Conservation (phyloP, 148 eudicot genomes). For the Rheum nobile region DNA sequence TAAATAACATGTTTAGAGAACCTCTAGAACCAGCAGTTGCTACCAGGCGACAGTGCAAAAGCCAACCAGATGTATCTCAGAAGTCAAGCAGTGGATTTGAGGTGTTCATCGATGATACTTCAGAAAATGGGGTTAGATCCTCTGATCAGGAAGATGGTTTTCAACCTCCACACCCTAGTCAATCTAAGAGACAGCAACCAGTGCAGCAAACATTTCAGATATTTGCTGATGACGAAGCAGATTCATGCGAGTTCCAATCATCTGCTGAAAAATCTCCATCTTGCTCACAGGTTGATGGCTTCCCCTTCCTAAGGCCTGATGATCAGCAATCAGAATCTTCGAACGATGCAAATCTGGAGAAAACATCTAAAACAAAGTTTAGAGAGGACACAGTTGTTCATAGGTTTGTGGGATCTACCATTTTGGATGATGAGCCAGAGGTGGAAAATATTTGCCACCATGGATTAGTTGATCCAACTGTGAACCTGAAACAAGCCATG, state of each 20-base stretch:
- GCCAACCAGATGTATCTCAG: constrained; percentile 28
- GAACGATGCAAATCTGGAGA: constrained; percentile 24
- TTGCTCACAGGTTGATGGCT: constrained; percentile 20
- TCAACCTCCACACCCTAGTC: not conserved
- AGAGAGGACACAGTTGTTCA: constrained; percentile 81
- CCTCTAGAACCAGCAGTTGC: constrained; percentile 58
- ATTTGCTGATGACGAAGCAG: constrained; percentile 53
- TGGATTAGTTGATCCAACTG: constrained; percentile 89
- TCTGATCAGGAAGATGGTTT: constrained; percentile 14
- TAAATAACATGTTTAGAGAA: constrained; percentile 82
- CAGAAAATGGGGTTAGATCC: constrained; percentile 22
- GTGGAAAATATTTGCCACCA: constrained; percentile 96
- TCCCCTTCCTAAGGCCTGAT: constrained; percentile 47
- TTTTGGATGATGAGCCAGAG: constrained; percentile 57
- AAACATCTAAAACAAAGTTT: constrained; percentile 21
- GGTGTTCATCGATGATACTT: constrained; percentile 53
- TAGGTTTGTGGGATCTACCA: constrained; percentile 84
- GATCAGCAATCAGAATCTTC: constrained; percentile 41
- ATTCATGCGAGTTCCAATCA: constrained; percentile 20
- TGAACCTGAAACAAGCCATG: constrained; percentile 90
- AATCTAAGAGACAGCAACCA: constrained; percentile 15
- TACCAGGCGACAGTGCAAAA: constrained; percentile 25
- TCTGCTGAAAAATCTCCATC: constrained; percentile 23
- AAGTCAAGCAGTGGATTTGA: constrained; percentile 32
- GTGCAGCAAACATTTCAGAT: constrained; percentile 49